These are phyloP conservation scores for Catharanthus roseus DNA, from an alignment of 257 asterid species.

Conservation along the genomic window DNA sequence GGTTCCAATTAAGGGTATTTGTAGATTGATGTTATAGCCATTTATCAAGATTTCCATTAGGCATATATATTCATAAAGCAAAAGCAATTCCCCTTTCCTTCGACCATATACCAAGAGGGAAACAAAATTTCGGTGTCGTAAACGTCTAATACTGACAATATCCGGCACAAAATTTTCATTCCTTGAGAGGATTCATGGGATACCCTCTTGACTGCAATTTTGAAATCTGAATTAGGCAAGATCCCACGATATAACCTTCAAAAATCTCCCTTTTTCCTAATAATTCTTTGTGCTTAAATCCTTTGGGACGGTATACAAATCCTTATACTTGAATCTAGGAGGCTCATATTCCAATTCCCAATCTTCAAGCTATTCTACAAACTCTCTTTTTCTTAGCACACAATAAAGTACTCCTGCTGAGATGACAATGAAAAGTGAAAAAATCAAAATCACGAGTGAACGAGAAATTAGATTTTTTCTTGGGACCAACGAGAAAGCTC, in stretches of 20 bases:
- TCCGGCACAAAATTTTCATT: conserved; percentile 55
- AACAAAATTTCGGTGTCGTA: conserved; percentile 60
- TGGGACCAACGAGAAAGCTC: conserved; percentile 45
- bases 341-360: conserved; percentile 58
- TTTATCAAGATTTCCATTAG: conserved; percentile 62
- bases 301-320: conserved; percentile 50
- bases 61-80: conserved; percentile 71
- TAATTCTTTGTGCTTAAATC: conserved; percentile 41
- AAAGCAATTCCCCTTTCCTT: conserved; percentile 42
- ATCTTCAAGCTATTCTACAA: conserved; percentile 48
- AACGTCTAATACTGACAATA: conserved; percentile 55
- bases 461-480: conserved; percentile 22
- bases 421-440: neutral
- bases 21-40: conserved; percentile 32
- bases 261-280: conserved; percentile 63
- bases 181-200: conserved; percentile 68
- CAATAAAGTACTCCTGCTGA: conserved; percentile 15
- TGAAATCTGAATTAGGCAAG: conserved; percentile 27
- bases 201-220: conserved; percentile 53
- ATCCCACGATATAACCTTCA: conserved; percentile 57
- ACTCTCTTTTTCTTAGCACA: conserved; percentile 32
- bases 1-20: conserved; percentile 42
- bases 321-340: conserved; percentile 57
- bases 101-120: conserved; percentile 58
- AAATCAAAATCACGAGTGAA: conserved; percentile 24